A percentile compares a stretch with the other conserved stretches of the same genome.
Evolutionary conservation across 495 filamentous ascomycete genomes (phyloP).

Genomic region (Beverwykella pulmonaria): DNA sequence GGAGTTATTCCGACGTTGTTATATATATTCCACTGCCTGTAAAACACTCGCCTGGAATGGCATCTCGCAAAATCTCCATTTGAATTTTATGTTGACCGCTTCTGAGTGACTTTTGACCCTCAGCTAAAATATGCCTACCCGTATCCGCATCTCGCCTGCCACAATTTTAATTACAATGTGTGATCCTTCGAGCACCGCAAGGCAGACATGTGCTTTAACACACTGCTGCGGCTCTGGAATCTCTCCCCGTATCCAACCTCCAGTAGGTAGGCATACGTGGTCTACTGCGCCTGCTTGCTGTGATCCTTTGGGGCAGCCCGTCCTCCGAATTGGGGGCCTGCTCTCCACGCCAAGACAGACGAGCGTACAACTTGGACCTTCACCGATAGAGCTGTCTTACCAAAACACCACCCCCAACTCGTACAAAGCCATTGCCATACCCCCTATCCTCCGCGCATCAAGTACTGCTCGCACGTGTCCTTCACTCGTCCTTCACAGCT

Average conservation of each 20-base stretch:
- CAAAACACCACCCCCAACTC: conserved; percentile 9
- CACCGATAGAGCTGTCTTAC: conserved; percentile 17
- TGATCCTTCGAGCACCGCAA: neutral
- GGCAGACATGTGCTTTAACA: neutral
- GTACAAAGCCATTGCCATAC: neutral
- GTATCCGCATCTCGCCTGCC: neutral
- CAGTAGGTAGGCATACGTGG: neutral
- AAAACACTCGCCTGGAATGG: conserved; percentile 31
- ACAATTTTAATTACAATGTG: neutral
- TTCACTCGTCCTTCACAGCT: neutral
- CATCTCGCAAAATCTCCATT: conserved; percentile 25
- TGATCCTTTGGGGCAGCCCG: neutral
- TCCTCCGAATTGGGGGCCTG: neutral
- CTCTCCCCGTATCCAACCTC: neutral
- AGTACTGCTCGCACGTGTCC: too few relatives aligned
- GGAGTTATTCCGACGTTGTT: conserved; percentile 25
- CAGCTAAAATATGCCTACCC: neutral
- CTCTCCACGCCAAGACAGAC: conserved; percentile 1
- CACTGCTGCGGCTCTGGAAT: neutral
- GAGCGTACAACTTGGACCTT: conserved; percentile 1
- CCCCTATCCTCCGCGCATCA: neutral
- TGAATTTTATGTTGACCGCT: conserved; percentile 6
- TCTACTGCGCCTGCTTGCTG: neutral
- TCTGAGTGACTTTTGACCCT: neutral
- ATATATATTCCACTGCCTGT: conserved; percentile 39